Percentiles rank a stretch among this genome's conserved stretches.
phyloP scores from a whole-genome alignment of 2,329 filamentous ascomycete species.

The Annulohypoxylon truncatum region DNA sequence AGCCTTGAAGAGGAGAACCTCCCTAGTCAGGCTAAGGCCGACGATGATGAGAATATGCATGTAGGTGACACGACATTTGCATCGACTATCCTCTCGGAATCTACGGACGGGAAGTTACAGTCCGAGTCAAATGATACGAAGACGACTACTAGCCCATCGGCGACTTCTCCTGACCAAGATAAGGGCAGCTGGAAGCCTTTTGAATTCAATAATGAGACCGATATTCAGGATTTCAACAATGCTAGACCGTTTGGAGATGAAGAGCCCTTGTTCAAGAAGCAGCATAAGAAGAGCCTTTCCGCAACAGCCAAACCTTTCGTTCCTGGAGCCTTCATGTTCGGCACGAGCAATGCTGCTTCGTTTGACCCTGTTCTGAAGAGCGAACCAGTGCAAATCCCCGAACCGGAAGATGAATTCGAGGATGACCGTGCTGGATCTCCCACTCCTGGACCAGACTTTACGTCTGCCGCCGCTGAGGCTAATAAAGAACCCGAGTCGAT shows the following conservation, averaged over 20 bases:
- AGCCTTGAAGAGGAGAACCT: conserved; percentile 51
- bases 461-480: conserved; percentile 28
- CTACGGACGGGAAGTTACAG: conserved; percentile 59
- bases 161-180: conserved; percentile 62
- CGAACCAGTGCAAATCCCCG: conserved; percentile 41
- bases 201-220: conserved; percentile 65
- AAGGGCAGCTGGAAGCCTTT: conserved; percentile 69
- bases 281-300: conserved; percentile 71
- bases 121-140: conserved; percentile 54
- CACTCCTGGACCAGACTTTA: conserved; percentile 50
- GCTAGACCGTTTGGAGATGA: conserved; percentile 63
- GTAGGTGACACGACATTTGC: conserved; percentile 64
- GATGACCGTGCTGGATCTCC: conserved; percentile 50
- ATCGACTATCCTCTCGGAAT: conserved; percentile 64
- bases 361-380: conserved; percentile 48
- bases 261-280: conserved; percentile 53
- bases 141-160: conserved; percentile 64
- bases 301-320: conserved; percentile 78
- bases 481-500: conserved; percentile 37
- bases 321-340: conserved; percentile 53
- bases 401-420: conserved; percentile 43
- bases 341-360: conserved; percentile 48
- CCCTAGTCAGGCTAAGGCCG: conserved; percentile 46
- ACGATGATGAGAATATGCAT: conserved; percentile 58
- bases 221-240: conserved; percentile 63